phyloP scores from a whole-genome alignment of 768 basidiomycete species.

The Lactarius sanguifluus region DNA sequence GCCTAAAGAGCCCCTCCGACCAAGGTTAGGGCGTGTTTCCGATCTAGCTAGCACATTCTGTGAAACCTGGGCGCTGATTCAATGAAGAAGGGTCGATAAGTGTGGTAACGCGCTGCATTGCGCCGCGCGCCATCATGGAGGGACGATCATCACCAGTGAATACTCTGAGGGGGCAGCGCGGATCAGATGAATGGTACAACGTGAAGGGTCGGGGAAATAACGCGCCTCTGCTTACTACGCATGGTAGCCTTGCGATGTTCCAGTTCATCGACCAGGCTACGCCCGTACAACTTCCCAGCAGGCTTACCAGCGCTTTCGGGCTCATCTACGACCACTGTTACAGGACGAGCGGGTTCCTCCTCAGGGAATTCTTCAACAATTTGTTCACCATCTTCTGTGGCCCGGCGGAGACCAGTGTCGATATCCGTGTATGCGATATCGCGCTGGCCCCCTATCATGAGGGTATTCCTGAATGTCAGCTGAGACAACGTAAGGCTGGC shows the following conservation, averaged over 20 bases:
- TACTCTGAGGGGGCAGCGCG: constrained; percentile 49
- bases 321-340: constrained; percentile 35
- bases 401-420: constrained; percentile 62
- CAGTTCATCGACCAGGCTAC: constrained; percentile 87
- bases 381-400: constrained; percentile 78
- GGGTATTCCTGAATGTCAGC: constrained; percentile 80
- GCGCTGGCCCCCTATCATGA: constrained; percentile 66
- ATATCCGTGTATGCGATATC: constrained; percentile 63
- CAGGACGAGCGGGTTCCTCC: constrained; percentile 35
- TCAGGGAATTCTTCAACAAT: constrained; percentile 48
- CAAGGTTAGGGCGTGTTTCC: constrained; percentile 42
- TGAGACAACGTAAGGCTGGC: constrained; percentile 73
- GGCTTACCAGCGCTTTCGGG: constrained; percentile 42
- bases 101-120: constrained; percentile 56
- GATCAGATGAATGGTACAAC: constrained; percentile 11
- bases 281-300: constrained; percentile 82
- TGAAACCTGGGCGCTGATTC: constrained; percentile 46
- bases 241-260: constrained; percentile 81
- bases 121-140: constrained; percentile 85
- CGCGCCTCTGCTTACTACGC: constrained; percentile 80
- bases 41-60: constrained; percentile 46
- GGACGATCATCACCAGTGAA: constrained; percentile 88
- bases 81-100: constrained; percentile 72
- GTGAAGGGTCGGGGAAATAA: constrained; percentile 11
- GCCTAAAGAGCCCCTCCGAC: constrained; percentile 50